Evolutionary conservation across 1,284 basidiomycete species (phyloP).

Genomic region (Singerocomus rubriflavus): DNA sequence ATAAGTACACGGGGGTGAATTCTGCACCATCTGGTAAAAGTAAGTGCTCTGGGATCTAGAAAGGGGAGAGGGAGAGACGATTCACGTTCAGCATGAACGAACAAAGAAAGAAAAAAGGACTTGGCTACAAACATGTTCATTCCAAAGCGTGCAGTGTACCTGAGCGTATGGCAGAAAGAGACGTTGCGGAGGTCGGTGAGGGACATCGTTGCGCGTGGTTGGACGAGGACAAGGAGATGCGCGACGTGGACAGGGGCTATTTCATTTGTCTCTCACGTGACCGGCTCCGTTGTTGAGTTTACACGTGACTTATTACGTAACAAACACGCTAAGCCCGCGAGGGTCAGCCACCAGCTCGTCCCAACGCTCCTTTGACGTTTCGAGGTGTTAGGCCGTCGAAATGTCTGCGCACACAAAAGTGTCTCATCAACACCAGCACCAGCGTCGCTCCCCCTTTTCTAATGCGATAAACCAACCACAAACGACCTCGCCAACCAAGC

Average conservation of each 20-base stretch:
- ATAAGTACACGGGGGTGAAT: background rate
- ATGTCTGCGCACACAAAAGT: constrained; percentile 28
- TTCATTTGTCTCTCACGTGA: constrained; percentile 26
- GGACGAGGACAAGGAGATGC: no score
- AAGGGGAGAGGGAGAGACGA: background rate
- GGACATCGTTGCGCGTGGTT: no score
- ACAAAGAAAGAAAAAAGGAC: no score
- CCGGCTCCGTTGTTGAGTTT: constrained; percentile 19
- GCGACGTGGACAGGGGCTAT: constrained; percentile 28
- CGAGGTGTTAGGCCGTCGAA: constrained; percentile 36
- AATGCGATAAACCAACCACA: constrained; percentile 28
- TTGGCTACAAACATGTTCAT: constrained; percentile 3
- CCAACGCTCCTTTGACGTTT: constrained; percentile 27
- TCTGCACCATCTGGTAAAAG: background rate
- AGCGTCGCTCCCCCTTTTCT: constrained; percentile 30
- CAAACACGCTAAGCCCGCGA: constrained; percentile 23
- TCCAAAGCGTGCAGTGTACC: background rate
- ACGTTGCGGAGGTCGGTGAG: background rate
- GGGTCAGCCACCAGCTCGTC: constrained; percentile 22
- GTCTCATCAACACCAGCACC: constrained; percentile 9
- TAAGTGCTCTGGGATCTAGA: constrained; percentile 4
- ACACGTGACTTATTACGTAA: constrained; percentile 33
- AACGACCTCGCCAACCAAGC: constrained; percentile 21
- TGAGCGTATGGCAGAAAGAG: background rate
- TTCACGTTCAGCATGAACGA: no score